Conservation (phyloP, 495 filamentous ascomycete species). For the Cercophora sp. region DNA sequence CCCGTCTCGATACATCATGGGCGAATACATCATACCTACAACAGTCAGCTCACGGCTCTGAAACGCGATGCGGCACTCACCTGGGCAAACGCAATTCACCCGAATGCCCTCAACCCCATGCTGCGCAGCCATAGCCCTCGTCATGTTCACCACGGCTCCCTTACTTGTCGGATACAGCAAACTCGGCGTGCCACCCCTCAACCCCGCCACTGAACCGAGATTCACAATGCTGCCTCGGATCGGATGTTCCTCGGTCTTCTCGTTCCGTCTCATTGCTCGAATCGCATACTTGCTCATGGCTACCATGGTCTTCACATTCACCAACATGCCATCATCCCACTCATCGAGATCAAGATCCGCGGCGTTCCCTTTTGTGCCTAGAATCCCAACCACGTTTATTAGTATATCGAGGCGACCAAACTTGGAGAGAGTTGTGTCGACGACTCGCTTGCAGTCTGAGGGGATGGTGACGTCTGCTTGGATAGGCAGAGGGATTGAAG, state of each 20-base stretch:
- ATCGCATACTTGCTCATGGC: constrained; percentile 53
- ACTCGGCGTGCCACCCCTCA: constrained; percentile 55
- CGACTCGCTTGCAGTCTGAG: constrained; percentile 42
- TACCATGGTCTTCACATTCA: constrained; percentile 59
- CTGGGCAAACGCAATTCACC: constrained; percentile 59
- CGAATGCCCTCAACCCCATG: constrained; percentile 51
- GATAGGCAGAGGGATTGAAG: constrained; percentile 28
- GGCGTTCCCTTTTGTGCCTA: constrained; percentile 50
- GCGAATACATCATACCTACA: constrained; percentile 53
- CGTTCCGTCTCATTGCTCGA: constrained; percentile 48
- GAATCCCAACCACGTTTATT: constrained; percentile 55
- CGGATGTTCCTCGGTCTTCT: constrained; percentile 31
- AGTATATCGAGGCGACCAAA: constrained; percentile 54
- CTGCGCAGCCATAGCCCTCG: constrained; percentile 55
- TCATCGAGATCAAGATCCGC: constrained; percentile 50
- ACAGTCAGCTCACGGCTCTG: background rate
- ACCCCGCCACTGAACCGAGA: constrained; percentile 53
- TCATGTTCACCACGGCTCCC: constrained; percentile 57
- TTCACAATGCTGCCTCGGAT: constrained; percentile 44
- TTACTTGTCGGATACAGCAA: constrained; percentile 60
- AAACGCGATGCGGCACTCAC: too few species aligned
- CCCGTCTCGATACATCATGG: constrained; percentile 53
- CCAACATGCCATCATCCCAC: constrained; percentile 50
- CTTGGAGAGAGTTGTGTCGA: constrained; percentile 32
- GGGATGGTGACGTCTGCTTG: constrained; percentile 47